Base-by-base conservation (phyloP, 768 basidiomycete genomes). In the Jaapia argillacea region DNA sequence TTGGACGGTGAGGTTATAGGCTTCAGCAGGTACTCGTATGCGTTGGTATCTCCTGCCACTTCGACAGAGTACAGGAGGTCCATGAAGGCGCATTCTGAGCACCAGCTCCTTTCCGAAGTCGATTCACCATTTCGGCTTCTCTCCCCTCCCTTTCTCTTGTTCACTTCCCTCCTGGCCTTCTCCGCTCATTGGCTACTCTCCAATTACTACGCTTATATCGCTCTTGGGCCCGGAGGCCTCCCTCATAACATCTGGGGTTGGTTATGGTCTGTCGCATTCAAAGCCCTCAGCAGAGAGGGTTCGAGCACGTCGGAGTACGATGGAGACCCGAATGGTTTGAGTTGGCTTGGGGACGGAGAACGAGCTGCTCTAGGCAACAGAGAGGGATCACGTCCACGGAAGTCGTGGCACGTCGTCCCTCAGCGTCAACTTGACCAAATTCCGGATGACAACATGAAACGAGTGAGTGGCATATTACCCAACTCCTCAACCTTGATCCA, bases 401-500 rank as follows among this genome's bases (percentile, higher is more conserved):
- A 41, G 1, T 50, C 52, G 4, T 60, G 54, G 52, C 58, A 60
- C 35, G 49, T 53, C 33, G 45, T 56, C 10, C 57, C 58, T 0
- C 52, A 54, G 24, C 39, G 58, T 4, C 58, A 60, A 45, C 25
- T 52, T 4, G 47, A 53, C 27, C 41, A 51, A 31, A 16, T 55
- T 13, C 48, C 56, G 1, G 5, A 42, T 4, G 40, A 49, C 1
- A 50, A 45, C 6, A 47, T 59, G 7, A 45, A 45, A 4, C 35
- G 45, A 25, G 56, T 57, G 39, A 12, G 54, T 47, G 16, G 12
- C 6, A n/a, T 14, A 16, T 22, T 18, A 6, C 5, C n/a, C 14
- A 35, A 6, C 16, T 24, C 24, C 27, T 10, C 36, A 3, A 4
- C 4, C 18, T 27, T 31, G 6, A 38, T 24, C 12, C 13, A 20